Evolutionary conservation across 257 asterid genomes (phyloP).

Genomic region (Lycium barbarum): DNA sequence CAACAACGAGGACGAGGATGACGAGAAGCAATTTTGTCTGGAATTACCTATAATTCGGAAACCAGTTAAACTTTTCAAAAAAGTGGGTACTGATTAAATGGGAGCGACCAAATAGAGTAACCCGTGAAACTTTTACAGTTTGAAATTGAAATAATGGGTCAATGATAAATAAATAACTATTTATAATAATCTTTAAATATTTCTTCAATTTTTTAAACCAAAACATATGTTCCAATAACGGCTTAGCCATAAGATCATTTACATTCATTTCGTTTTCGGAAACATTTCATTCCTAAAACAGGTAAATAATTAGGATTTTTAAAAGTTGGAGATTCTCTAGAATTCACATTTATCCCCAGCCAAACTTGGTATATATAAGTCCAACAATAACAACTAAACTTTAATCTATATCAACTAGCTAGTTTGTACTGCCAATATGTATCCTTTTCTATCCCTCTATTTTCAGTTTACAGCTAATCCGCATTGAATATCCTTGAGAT

Average conservation of each 20-base stretch:
- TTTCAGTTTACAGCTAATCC: background rate
- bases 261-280: background rate
- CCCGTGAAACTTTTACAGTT: no score
- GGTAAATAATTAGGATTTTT: background rate
- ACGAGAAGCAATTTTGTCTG: no score
- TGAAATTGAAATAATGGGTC: no score
- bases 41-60: no score
- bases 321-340: background rate
- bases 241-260: background rate
- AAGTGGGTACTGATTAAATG: no score
- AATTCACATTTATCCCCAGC: background rate
- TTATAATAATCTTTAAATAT: background rate
- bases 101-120: no score
- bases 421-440: background rate
- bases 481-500: background rate
- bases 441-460: background rate
- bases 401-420: background rate
- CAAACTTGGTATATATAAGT: background rate
- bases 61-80: no score
- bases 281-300: background rate
- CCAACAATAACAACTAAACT: background rate
- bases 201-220: background rate
- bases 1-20: no score
- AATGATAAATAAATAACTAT: background rate
- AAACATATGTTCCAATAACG: background rate